These are phyloP conservation scores for Pseudopithomyces chartarum DNA, from an alignment of 2,329 filamentous ascomycete genomes.

Conservation along the genomic window DNA sequence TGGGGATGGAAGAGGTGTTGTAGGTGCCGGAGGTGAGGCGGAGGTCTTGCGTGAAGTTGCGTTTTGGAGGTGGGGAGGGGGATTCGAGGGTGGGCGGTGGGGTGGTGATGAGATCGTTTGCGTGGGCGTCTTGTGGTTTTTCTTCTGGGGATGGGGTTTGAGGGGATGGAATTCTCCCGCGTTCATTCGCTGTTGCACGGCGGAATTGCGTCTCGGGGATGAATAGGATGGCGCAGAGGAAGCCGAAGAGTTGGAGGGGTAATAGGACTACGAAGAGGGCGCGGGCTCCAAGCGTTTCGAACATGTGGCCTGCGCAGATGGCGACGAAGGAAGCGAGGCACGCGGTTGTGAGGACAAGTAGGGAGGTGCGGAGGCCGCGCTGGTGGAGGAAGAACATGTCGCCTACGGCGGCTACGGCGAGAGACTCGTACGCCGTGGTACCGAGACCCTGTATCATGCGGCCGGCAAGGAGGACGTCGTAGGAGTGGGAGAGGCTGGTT, in stretches of 20 bases:
- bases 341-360: slow-evolving; percentile 38
- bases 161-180: background rate
- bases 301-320: slow-evolving; percentile 34
- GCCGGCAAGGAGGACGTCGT: slow-evolving; percentile 39
- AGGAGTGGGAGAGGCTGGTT: slow-evolving; percentile 22
- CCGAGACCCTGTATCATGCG: slow-evolving; percentile 40
- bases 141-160: background rate
- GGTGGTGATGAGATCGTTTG: slow-evolving; percentile 3
- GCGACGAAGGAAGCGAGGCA: slow-evolving; percentile 36
- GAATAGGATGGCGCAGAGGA: slow-evolving; percentile 29
- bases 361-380: slow-evolving; percentile 33
- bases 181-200: background rate
- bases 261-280: slow-evolving; percentile 37
- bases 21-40: slow-evolving; percentile 19
- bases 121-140: slow-evolving; percentile 4
- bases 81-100: background rate
- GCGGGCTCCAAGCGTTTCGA: slow-evolving; percentile 31
- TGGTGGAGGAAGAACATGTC: slow-evolving; percentile 44
- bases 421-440: slow-evolving; percentile 40
- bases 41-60: slow-evolving; percentile 20
- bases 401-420: slow-evolving; percentile 38
- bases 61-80: slow-evolving; percentile 10
- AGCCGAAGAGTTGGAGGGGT: slow-evolving; percentile 32
- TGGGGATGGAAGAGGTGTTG: slow-evolving; percentile 16
- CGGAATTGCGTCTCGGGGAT: slow-evolving; percentile 35